A percentile compares a stretch with the other conserved stretches of the same genome.
phyloP scores from a whole-genome alignment of 2,329 filamentous ascomycete species.

The Aspergillus melleus region DNA sequence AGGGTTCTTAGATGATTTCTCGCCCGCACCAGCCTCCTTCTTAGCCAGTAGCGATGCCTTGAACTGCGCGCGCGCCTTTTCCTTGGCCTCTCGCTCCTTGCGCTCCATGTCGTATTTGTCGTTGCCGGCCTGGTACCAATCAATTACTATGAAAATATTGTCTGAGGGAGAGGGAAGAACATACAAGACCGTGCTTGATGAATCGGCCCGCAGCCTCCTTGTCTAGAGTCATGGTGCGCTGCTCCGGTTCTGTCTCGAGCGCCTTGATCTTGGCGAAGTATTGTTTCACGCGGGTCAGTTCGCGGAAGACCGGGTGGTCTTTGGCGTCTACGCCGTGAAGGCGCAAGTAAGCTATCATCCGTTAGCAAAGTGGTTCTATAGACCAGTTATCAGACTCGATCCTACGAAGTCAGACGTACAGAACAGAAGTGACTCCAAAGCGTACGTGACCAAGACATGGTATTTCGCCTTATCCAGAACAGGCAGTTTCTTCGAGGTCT shows the following conservation, averaged over 20 bases:
- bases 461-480: slow-evolving; percentile 95
- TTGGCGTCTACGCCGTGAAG: slow-evolving; percentile 80
- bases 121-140: slow-evolving; percentile 44
- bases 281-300: slow-evolving; percentile 81
- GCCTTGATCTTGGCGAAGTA: slow-evolving; percentile 91
- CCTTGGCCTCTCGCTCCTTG: slow-evolving; percentile 52
- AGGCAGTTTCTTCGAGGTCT: slow-evolving; percentile 74
- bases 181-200: slow-evolving; percentile 75
- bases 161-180: slow-evolving; percentile 24
- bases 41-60: slow-evolving; percentile 48
- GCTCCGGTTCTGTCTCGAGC: slow-evolving; percentile 63
- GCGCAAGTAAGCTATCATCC: slow-evolving; percentile 66
- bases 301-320: slow-evolving; percentile 78
- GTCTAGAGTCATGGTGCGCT: slow-evolving; percentile 63
- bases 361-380: not conserved
- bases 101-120: slow-evolving; percentile 53
- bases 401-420: slow-evolving; percentile 52
- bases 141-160: slow-evolving; percentile 11
- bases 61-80: slow-evolving; percentile 51
- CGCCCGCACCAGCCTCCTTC: slow-evolving; percentile 31
- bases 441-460: slow-evolving; percentile 82
- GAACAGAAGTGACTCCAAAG: slow-evolving; percentile 87
- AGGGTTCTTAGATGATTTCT: slow-evolving; percentile 19
- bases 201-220: slow-evolving; percentile 78
- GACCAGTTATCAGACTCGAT: slow-evolving; percentile 9